Evolutionary conservation across 78 protist genomes (phyloP), one percentile per base, ranked within the genome.

Genomic region (Chrysochromulina parva): DNA sequence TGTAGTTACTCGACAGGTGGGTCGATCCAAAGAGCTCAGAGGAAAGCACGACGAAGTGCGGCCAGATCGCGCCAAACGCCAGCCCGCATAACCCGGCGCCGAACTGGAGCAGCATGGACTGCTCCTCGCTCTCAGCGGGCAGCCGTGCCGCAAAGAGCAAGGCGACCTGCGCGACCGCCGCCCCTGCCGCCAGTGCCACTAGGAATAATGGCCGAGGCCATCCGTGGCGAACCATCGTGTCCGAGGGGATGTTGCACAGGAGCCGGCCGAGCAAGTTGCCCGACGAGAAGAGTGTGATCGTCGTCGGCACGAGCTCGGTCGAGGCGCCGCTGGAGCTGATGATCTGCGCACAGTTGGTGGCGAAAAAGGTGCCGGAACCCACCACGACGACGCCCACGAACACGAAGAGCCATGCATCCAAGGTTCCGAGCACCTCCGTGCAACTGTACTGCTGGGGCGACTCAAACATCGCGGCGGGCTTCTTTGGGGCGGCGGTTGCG

Each of bases 141-240:
- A 38, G 38, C 26, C 11, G 66, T 17, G 66, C 66, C 26, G 66
- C 66, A 60, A 16, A 11, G 16, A 60, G 11, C 11, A 60, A 60
- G 66, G 66, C 66, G 66, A 60, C 66, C 38, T 69, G 78, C 7
- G 78, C 38, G 78, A n/a, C 78, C 78, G 50, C 78, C 78, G 28
- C 28, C 14, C 38, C 52, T 2, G 7, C 50, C 16, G 48, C 6
- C 13, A 69, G 5, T 19, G 28, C 7, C n/a, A 13, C 78, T 28
- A 69, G 50, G 78, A 38, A 26, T 13, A 5, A 3, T 4, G 14
- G 17, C 54, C 78, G 38, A 3, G 78, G 17, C 26, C 38, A 50
- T 16, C 54, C 38, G 50, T 3, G 52, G 14, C 54, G 53, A 3
- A 69, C 78, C 2, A 69, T 3, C 48, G 16, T 5, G 50, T 69